A percentile compares a stretch with the other conserved stretches of the same genome.
These are phyloP conservation scores for Paramecium octaurelia DNA, from an alignment of 73 alveolate species.

Conservation along the genomic window DNA sequence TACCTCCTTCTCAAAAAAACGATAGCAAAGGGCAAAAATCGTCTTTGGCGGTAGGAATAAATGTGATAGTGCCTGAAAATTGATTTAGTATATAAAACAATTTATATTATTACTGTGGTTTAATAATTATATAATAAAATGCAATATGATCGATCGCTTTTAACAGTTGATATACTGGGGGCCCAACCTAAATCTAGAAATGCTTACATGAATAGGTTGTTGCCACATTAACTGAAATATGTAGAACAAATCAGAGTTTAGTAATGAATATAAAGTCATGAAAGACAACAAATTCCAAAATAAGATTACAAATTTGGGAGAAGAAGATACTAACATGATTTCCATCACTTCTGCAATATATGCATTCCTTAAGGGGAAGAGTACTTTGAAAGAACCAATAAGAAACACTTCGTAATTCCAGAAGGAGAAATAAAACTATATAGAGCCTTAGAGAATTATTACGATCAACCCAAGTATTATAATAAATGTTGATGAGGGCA, in stretches of 20 bases:
- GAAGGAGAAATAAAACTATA: constrained; percentile 7
- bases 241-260: neutral
- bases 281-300: neutral
- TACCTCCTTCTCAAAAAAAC: neutral
- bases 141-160: neutral
- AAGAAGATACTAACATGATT: constrained; percentile 39
- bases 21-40: neutral
- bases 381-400: neutral
- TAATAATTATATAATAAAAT: neutral
- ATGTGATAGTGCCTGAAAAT: neutral
- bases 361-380: constrained; percentile 39
- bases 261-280: neutral
- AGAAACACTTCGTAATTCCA: constrained; percentile 15
- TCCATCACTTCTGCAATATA: neutral
- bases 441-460: constrained; percentile 35
- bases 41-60: neutral
- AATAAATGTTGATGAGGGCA: neutral
- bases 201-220: constrained; percentile 15
- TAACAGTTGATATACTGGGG: constrained; percentile 22
- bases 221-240: neutral
- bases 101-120: neutral
- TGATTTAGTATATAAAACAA: neutral
- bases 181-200: constrained; percentile 49
- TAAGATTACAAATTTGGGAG: constrained; percentile 24
- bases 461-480: constrained; percentile 7